phyloP scores from a whole-genome alignment of 2,329 filamentous ascomycete species.

The Diaporthe eres region DNA sequence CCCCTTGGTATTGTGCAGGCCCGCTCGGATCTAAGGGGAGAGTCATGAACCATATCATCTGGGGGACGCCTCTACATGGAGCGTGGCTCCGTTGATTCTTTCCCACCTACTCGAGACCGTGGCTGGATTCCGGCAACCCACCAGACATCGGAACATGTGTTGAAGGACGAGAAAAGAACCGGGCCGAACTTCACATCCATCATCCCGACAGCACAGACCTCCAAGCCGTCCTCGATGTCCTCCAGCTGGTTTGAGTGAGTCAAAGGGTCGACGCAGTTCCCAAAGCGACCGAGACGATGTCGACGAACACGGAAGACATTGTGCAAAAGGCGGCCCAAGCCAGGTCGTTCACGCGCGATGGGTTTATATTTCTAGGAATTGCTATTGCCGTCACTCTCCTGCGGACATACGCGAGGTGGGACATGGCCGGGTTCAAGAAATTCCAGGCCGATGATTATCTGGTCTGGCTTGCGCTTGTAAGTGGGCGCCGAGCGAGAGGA shows the following conservation, averaged over 20 bases:
- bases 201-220: not conserved
- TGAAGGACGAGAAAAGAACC: not conserved
- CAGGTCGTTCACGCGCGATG: slow-evolving; percentile 50
- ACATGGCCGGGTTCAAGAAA: slow-evolving; percentile 49
- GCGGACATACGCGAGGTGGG: slow-evolving; percentile 53
- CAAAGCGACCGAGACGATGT: slow-evolving; percentile 7
- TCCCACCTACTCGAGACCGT: not conserved
- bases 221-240: slow-evolving; percentile 12
- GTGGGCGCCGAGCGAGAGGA: slow-evolving; percentile 37
- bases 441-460: slow-evolving; percentile 55
- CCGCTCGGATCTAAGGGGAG: not conserved
- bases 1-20: not conserved
- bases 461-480: slow-evolving; percentile 53
- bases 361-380: slow-evolving; percentile 53
- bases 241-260: slow-evolving; percentile 12
- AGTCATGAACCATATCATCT: slow-evolving; percentile 13
- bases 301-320: not conserved
- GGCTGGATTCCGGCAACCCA: not conserved
- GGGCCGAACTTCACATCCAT: not conserved
- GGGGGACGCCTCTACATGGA: not conserved
- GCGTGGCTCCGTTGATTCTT: not conserved
- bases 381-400: slow-evolving; percentile 53
- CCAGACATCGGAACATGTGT: slow-evolving; percentile 3
- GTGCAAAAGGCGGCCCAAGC: slow-evolving; percentile 30
- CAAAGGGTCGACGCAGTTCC: slow-evolving; percentile 1